A percentile compares a stretch with the other conserved stretches of the same genome.
Conservation (phyloP, 805 yeast genomes). For the Cyberlindnera sargentensis region DNA sequence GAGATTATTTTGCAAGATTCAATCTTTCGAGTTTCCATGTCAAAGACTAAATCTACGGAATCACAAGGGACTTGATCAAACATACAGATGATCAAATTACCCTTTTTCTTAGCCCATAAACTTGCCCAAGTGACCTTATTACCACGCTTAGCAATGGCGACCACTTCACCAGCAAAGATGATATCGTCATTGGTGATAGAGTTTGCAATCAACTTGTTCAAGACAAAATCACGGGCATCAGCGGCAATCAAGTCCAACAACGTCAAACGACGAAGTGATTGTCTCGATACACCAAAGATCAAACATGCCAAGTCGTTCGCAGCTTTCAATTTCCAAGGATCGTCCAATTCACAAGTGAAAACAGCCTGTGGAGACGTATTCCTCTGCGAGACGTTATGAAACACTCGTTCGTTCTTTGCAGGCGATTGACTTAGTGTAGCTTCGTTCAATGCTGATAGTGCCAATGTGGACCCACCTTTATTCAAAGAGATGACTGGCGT, state of each 20-base stretch:
- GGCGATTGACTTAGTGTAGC: slow-evolving; percentile 5
- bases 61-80: slow-evolving; percentile 79
- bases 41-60: slow-evolving; percentile 50
- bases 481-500: slow-evolving; percentile 20
- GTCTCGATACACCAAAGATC: slow-evolving; percentile 73
- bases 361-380: slow-evolving; percentile 76
- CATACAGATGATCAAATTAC: slow-evolving; percentile 68
- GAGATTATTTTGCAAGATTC: slow-evolving; percentile 19
- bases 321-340: slow-evolving; percentile 77
- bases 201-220: slow-evolving; percentile 41
- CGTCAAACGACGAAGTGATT: slow-evolving; percentile 52
- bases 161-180: slow-evolving; percentile 76
- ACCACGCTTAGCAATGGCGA: slow-evolving; percentile 69
- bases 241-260: slow-evolving; percentile 74
- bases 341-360: slow-evolving; percentile 64
- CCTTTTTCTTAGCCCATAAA: slow-evolving; percentile 79
- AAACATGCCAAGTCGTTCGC: slow-evolving; percentile 88
- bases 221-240: slow-evolving; percentile 64
- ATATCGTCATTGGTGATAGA: slow-evolving; percentile 32
- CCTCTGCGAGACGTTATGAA: slow-evolving; percentile 65
- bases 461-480: slow-evolving; percentile 24
- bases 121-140: slow-evolving; percentile 74
- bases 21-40: slow-evolving; percentile 13
- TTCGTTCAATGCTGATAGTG: slow-evolving; percentile 23
- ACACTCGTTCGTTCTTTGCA: slow-evolving; percentile 35